These are phyloP conservation scores for Prunus salicina DNA, from an alignment of 306 rosid species.

Conservation along the genomic window DNA sequence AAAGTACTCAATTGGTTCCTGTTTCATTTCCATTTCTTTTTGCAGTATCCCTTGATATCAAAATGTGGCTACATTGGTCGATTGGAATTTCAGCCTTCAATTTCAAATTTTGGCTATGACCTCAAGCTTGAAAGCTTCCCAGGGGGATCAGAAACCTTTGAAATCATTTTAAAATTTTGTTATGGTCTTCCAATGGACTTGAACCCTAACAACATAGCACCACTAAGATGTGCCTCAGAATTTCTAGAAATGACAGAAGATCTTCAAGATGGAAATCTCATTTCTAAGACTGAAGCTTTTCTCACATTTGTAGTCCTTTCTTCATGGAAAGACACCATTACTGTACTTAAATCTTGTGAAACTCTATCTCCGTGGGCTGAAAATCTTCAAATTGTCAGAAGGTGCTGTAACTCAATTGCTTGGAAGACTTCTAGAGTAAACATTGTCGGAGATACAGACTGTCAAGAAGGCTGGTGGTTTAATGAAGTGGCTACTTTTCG, in stretches of 20 bases:
- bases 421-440: slow-evolving; percentile 73
- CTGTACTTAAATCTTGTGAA: slow-evolving; percentile 76
- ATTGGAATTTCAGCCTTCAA: slow-evolving; percentile 51
- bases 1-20: slow-evolving; percentile 8
- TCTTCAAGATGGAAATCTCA: slow-evolving; percentile 76
- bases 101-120: slow-evolving; percentile 41
- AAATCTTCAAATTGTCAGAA: slow-evolving; percentile 84
- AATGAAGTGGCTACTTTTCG: slow-evolving; percentile 47
- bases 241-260: slow-evolving; percentile 94
- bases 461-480: slow-evolving; percentile 71
- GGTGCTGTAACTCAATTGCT: slow-evolving; percentile 93
- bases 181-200: slow-evolving; percentile 83
- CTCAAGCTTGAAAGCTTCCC: slow-evolving; percentile 84
- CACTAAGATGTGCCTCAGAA: slow-evolving; percentile 87
- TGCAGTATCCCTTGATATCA: slow-evolving; percentile 77
- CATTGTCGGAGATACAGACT: slow-evolving; percentile 27
- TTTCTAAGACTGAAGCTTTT: slow-evolving; percentile 82
- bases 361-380: slow-evolving; percentile 89
- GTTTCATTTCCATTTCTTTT: slow-evolving; percentile 29
- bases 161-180: slow-evolving; percentile 70
- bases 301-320: slow-evolving; percentile 86
- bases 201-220: slow-evolving; percentile 62
- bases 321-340: slow-evolving; percentile 84
- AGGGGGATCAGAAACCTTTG: slow-evolving; percentile 75
- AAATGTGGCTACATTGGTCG: slow-evolving; percentile 83